A percentile compares a stretch with the other conserved stretches of the same genome.
Conservation (phyloP, 352 stramenopile genomes). For the Synura sp. region DNA sequence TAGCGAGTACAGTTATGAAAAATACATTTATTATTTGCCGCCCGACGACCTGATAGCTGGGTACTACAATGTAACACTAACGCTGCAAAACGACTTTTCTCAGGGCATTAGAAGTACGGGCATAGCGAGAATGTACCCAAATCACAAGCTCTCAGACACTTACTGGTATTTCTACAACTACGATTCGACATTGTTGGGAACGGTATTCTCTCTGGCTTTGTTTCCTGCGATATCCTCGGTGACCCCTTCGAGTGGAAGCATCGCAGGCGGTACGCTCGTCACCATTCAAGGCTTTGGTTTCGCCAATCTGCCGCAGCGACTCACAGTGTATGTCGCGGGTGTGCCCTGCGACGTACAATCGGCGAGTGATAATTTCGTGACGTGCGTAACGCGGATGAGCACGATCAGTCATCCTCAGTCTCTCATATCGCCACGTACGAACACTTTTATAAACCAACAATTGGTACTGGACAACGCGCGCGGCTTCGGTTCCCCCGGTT, state of each 20-base stretch:
- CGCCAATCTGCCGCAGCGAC: no score
- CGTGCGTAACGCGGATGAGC: background rate
- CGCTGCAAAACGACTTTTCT: background rate
- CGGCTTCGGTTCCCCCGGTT: background rate
- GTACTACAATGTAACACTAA: slow-evolving; percentile 14
- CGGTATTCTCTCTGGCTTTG: background rate
- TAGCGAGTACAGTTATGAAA: background rate
- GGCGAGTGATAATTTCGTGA: background rate
- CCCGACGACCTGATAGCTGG: background rate
- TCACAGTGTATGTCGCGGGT: background rate
- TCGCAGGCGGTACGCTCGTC: background rate
- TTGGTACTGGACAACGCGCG: no score
- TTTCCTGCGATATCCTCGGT: background rate
- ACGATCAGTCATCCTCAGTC: no score
- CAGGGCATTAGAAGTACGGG: background rate
- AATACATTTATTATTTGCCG: background rate
- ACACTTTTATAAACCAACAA: no score
- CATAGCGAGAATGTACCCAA: background rate
- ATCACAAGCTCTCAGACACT: background rate
- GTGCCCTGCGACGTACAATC: background rate
- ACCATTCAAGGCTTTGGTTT: background rate
- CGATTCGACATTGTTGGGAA: background rate
- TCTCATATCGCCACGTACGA: no score
- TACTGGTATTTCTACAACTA: background rate
- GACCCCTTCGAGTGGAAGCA: background rate